Evolutionary conservation across 1,139 yeast genomes (phyloP), one percentile per base, ranked within the genome.

Genomic region (Wickerhamomyces sp.): DNA sequence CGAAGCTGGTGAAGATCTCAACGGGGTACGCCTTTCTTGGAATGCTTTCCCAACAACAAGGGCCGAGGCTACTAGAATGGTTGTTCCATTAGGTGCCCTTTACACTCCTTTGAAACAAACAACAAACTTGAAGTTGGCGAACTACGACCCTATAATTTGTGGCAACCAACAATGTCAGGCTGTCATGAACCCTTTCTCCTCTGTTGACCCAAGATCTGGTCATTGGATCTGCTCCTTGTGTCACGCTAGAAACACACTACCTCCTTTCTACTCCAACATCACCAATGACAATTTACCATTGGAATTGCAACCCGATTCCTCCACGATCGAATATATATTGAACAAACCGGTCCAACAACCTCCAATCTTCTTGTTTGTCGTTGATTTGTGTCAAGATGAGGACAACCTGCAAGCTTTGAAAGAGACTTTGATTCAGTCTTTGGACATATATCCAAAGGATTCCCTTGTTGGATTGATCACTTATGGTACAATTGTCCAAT

Each of bases 181-280:
- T 18, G 81, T 89, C 37, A 71, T 94, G 65, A 94, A 93, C 67
- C 96, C 97, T 27, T 91, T 84, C 69, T 82, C 88, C 65, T 83
- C 82, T 50, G 77, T 93, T 53, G 99, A 94, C 62, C 78, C 90
- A 45, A 74, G 85, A 39, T 77, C 88, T 35, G 87, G 87, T 45
- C 74, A 85, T 44, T 93, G 99, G 99, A 75, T 81, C 46, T 93
- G 99, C 72, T 95, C 89, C 34, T 78, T 84, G 58, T 93, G 99
- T 77, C 72, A 78, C 48, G 71, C 80, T 45, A 78, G 97, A 67
- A 90, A 88, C 67, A 93, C 87, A 50, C 75, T 94, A 54, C 99
- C 99, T 8, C 77, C 86, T 32, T 96, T 89, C 63, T 93, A 93
- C 68, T 85, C 86, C 55, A 93, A 87, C 45, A 80, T 91, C 60